Conservation (phyloP, 1,139 yeast species). For the Arxiozyma telluris region DNA sequence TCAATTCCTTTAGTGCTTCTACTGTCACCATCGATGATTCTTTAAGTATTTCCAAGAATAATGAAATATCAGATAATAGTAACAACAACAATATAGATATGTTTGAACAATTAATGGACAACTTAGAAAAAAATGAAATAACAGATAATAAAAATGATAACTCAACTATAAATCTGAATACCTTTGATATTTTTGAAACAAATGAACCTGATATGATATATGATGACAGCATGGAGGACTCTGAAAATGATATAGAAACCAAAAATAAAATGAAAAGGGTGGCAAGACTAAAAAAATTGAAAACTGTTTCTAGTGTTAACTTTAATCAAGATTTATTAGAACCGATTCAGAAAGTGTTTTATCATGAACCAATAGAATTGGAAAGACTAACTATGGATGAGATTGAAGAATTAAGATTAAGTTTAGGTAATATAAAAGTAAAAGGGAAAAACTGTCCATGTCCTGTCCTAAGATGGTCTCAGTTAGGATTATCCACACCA, state of each 20-base stretch:
- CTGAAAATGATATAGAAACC: slow-evolving; percentile 17
- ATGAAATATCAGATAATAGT: background rate
- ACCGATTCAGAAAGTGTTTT: slow-evolving; percentile 56
- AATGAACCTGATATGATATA: slow-evolving; percentile 11
- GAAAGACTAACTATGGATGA: slow-evolving; percentile 41
- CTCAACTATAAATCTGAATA: background rate
- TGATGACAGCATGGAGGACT: slow-evolving; percentile 6
- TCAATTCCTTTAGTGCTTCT: background rate
- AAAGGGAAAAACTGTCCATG: slow-evolving; percentile 50
- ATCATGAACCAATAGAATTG: slow-evolving; percentile 54
- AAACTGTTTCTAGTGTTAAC: slow-evolving; percentile 38
- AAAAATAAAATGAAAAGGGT: slow-evolving; percentile 27
- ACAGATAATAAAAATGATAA: background rate
- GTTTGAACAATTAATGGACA: slow-evolving; percentile 27
- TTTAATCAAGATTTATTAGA: slow-evolving; percentile 42
- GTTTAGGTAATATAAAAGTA: slow-evolving; percentile 55
- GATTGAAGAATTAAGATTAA: slow-evolving; percentile 44
- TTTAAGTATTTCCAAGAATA: background rate
- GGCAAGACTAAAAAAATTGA: slow-evolving; percentile 35
- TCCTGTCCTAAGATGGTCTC: slow-evolving; percentile 74
- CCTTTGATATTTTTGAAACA: background rate
- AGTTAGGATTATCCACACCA: slow-evolving; percentile 62
- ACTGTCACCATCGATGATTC: background rate
- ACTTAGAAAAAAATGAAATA: background rate
- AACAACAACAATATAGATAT: slow-evolving; percentile 14